Evolutionary conservation across 2,329 filamentous ascomycete genomes (phyloP), one percentile per base, ranked within the genome.

Genomic region (Penicillium sp.): DNA sequence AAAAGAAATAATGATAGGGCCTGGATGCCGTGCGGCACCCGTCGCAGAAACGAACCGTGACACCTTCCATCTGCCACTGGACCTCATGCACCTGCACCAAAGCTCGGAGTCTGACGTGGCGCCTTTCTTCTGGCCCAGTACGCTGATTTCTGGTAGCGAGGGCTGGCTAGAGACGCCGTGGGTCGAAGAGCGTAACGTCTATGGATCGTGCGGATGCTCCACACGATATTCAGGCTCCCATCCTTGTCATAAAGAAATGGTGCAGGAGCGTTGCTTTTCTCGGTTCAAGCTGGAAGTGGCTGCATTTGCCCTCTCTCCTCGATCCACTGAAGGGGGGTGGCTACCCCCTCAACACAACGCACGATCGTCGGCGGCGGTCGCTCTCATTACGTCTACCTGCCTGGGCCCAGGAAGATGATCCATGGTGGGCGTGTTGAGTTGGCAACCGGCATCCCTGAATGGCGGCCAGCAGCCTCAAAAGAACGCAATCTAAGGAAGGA

Each of bases 101-200:
- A 62, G 50, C 56, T 60, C 59, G 50, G 56, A 59, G 53, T 64
- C 62, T 68, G 64, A 68, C 64, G 64, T 68, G 64, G 64, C 64
- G 56, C 43, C 43, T 50, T 54, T 47, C 50, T 56, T 65, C 57
- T 67, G 63, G 64, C 48, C 53, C 45, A 47, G 31, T 41, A 39
- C 41, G 35, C 54, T 42, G 42, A 54, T 48, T 57, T 40, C 42
- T 52, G 47, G 47, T 48, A 52, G 44, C 43, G 43, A 50, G 36
- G 48, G 48, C 51, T 57, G 51, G 39, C 44, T 49, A 40, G 47
- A 50, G 47, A 44, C n/a, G 34, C 50, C 44, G 50, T 51, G 51
- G 47, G 52, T 43, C 41, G 51, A 53, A 45, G 49, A 48, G 34
- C 36, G 47, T 49, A 48, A 51, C 36, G 27, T 43, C 47, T 48